Evolutionary conservation across 345 rosid genomes (phyloP), one percentile per base, ranked within the genome.

Genomic region (Hibiscus syriacus): DNA sequence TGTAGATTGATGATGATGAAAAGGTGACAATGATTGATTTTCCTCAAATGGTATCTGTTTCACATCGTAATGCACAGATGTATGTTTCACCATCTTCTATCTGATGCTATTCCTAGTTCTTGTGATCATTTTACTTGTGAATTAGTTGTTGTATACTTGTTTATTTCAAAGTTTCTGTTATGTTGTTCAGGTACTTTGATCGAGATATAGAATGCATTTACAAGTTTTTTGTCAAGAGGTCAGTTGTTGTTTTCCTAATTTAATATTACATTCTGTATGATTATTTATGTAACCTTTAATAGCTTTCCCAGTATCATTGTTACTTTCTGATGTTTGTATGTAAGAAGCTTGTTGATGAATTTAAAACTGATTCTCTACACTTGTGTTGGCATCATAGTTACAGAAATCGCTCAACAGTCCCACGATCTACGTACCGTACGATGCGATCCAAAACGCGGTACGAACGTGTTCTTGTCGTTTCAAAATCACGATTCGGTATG

Each of bases 21-120:
- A 85, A 81, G 58, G 70, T 91, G 57, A 94, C 94, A 2, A 79
- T 94, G 86, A 92, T 92, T 55, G 97, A 94, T 87, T 94, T 94
- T 73, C 99, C 98, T 26, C 99, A 92, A 76, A 94, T 94, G 99
- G 98, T 94, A 12, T 89, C 97, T 45, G 99, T 94, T 49, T 91
- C 98, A 19, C 98, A 94, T 79, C 82, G 78, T 48, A 94, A 94
- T 84, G 99, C 97, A 22, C 90, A 91, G 79, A 94, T 94, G 98
- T 89, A 90, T 45, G 81, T 5, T n/a, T 48, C 53, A 32, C 25
- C 62, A 13, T 26, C 60, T 60, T 55, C n/a, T 74, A 32, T 73
- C 27, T 39, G 56, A 36, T 55, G 29, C 53, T 30, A 0, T 64
- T 45, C 48, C 32, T 53, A 70, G 55, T 77, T 67, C 78, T 65